Evolutionary conservation across 164 flowering plant genomes (phyloP).

Genomic region (Warburgia ugandensis): DNA sequence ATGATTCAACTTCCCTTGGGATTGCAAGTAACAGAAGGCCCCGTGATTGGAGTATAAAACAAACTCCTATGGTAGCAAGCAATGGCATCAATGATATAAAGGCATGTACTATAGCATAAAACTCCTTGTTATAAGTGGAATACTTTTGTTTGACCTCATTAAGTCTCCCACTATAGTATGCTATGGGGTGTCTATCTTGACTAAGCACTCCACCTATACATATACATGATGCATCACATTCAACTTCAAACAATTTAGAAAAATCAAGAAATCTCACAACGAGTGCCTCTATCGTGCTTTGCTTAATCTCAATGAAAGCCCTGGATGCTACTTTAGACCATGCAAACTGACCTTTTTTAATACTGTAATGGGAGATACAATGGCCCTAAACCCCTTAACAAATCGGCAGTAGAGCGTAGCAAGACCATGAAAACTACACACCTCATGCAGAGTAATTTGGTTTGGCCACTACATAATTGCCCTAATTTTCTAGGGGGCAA

Average conservation of each 20-base stretch:
- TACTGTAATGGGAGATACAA: constrained; percentile 4
- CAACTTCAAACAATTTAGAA: constrained; percentile 1
- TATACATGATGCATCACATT: background rate
- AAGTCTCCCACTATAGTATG: background rate
- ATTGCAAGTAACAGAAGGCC: too few species aligned
- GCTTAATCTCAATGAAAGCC: background rate
- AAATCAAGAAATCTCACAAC: background rate
- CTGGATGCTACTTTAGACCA: background rate
- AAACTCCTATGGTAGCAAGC: too few species aligned
- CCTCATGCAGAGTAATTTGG: background rate
- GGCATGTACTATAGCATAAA: background rate
- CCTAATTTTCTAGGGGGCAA: background rate
- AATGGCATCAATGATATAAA: background rate
- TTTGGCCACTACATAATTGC: background rate
- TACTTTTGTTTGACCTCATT: background rate
- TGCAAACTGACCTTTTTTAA: constrained; percentile 2
- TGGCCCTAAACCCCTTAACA: background rate
- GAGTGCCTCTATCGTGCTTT: background rate
- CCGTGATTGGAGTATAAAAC: too few species aligned
- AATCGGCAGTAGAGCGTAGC: background rate
- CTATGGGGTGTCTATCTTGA: background rate
- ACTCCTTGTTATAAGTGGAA: constrained; percentile 4
- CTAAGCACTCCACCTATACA: constrained; percentile 3
- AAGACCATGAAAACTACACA: background rate
- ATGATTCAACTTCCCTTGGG: too few species aligned